A percentile compares a stretch with the other conserved stretches of the same genome.
Evolutionary conservation across 139 green algal species (phyloP).

Genomic region (Mychonastes homosphaera): DNA sequence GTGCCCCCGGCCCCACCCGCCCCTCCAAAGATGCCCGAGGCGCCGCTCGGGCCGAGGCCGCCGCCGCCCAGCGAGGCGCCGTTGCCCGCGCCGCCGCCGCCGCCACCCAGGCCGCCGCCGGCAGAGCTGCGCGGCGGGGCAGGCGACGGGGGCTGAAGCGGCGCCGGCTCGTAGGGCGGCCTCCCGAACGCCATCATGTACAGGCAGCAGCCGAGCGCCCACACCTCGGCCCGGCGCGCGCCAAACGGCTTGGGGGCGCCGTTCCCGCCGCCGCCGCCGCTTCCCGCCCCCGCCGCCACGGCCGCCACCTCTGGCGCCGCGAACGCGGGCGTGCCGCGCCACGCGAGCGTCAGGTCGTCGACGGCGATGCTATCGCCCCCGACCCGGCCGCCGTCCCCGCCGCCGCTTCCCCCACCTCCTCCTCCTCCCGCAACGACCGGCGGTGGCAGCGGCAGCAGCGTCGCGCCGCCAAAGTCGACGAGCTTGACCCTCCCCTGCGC

Average conservation of each 20-base stretch:
- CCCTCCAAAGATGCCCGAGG: not conserved
- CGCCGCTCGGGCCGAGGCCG: not conserved
- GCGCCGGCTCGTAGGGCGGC: conserved; percentile 30
- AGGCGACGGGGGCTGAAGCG: not conserved
- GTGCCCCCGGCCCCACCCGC: too few species aligned
- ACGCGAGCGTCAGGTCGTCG: not conserved
- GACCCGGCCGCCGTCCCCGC: not conserved
- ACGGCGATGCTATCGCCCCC: too few species aligned
- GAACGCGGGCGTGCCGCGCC: conserved; percentile 33
- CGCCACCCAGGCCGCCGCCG: not conserved
- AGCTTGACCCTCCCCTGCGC: conserved; percentile 31
- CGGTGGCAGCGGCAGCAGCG: not conserved
- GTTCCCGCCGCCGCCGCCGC: not conserved
- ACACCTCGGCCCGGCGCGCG: conserved; percentile 51
- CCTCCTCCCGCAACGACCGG: not conserved
- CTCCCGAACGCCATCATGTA: conserved; percentile 65
- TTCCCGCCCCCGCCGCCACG: not conserved
- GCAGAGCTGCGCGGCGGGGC: not conserved
- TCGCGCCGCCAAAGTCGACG: conserved; percentile 31
- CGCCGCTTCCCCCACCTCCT: not conserved
- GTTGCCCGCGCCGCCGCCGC: not conserved
- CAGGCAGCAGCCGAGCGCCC: conserved; percentile 67
- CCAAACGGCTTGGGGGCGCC: conserved; percentile 21
- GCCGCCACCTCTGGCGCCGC: conserved; percentile 38
- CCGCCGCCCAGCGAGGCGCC: not conserved